Conservation (phyloP, 2,329 filamentous ascomycete species). For the Thielaviopsis punctulata region DNA sequence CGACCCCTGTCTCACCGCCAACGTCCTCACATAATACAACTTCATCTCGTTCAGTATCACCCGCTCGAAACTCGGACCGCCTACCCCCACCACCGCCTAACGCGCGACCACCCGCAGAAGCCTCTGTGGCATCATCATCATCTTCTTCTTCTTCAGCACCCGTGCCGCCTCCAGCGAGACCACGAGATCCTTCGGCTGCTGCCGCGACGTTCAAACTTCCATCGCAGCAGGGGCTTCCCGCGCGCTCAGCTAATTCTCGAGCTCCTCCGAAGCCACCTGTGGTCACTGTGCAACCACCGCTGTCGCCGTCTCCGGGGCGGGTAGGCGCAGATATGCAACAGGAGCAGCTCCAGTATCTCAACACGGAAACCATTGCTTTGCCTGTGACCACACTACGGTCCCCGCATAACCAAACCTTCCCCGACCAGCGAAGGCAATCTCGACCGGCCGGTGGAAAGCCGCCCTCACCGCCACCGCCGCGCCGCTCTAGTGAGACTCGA, state of each 20-base stretch:
- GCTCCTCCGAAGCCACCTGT: conserved; percentile 33
- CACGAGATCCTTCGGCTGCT: conserved; percentile 15
- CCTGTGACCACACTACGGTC: conserved; percentile 32
- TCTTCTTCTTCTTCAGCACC: not conserved
- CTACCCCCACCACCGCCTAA: conserved; percentile 25
- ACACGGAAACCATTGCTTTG: conserved; percentile 27
- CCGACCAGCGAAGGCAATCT: conserved; percentile 28
- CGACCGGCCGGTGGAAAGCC: conserved; percentile 30
- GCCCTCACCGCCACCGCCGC: conserved; percentile 46
- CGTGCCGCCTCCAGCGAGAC: conserved; percentile 15
- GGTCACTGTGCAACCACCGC: conserved; percentile 52
- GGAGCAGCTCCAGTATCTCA: conserved; percentile 22
- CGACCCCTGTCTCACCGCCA: no score
- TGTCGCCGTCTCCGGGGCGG: conserved; percentile 43
- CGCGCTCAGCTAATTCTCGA: conserved; percentile 9
- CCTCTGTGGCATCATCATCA: not conserved
- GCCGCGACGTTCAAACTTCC: conserved; percentile 17
- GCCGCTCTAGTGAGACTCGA: conserved; percentile 41
- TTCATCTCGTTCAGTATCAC: conserved; percentile 20
- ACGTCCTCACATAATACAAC: no score
- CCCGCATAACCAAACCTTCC: conserved; percentile 30
- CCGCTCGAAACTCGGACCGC: conserved; percentile 25
- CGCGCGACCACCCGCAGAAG: not conserved
- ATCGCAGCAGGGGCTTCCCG: conserved; percentile 14
- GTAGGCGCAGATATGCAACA: conserved; percentile 18